phyloP scores from a whole-genome alignment of 805 yeast genomes.

The Wickerhamiella kazuoi region DNA sequence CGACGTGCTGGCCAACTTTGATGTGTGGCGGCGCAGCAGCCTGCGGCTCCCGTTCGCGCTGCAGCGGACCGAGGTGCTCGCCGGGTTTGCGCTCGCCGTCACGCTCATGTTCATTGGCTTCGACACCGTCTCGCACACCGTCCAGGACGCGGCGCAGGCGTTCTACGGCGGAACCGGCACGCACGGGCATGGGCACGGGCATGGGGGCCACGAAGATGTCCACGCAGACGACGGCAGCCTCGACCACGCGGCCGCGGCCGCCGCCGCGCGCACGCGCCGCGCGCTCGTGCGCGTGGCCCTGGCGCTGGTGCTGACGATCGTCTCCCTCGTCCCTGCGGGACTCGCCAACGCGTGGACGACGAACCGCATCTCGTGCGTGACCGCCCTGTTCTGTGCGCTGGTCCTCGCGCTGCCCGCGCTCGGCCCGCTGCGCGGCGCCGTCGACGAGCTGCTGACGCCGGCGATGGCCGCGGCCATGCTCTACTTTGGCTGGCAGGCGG shows the following conservation, averaged over 20 bases:
- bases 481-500: constrained; percentile 24
- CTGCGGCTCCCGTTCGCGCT: constrained; percentile 81
- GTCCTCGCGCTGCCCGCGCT: constrained; percentile 19
- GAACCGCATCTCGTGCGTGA: constrained; percentile 15
- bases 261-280: neutral
- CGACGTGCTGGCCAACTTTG: constrained; percentile 74
- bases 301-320: neutral
- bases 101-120: constrained; percentile 80
- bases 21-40: constrained; percentile 74
- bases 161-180: constrained; percentile 20
- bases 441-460: constrained; percentile 23
- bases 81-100: constrained; percentile 73
- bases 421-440: constrained; percentile 11
- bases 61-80: constrained; percentile 74
- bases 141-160: constrained; percentile 48
- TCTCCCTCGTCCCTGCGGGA: neutral
- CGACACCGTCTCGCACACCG: constrained; percentile 70
- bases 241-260: neutral
- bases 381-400: constrained; percentile 18
- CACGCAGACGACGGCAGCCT: neutral
- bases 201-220: constrained; percentile 13
- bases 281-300: neutral
- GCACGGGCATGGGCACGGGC: constrained; percentile 15
- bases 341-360: constrained; percentile 3
- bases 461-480: constrained; percentile 25